Evolutionary conservation across 2,329 filamentous ascomycete species (phyloP).

Genomic region (Fusarium dimerum): DNA sequence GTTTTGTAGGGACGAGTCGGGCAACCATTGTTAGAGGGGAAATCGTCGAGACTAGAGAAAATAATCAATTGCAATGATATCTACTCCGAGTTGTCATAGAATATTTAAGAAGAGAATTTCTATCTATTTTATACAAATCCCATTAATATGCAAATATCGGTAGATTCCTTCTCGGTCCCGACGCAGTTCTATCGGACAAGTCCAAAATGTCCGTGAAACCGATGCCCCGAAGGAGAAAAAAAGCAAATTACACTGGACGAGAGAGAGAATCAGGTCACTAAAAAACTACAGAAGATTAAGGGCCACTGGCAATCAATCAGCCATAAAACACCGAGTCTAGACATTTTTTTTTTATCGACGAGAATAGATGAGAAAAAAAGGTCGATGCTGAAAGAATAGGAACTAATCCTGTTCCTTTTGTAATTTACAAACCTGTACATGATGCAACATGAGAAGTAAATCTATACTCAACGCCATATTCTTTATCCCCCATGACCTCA

Average conservation of each 20-base stretch:
- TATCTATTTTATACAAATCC: not conserved
- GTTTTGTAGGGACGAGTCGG: conserved; percentile 9
- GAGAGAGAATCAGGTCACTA: not conserved
- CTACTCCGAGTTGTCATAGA: not conserved
- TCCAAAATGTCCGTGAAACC: not conserved
- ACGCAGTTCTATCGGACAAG: not conserved
- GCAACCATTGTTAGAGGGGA: conserved; percentile 12
- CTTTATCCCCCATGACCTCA: not conserved
- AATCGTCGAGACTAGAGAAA: not conserved
- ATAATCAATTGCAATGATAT: not conserved
- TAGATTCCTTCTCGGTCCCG: not conserved
- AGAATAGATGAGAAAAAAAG: too few relatives aligned
- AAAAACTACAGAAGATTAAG: not conserved
- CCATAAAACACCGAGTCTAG: too few relatives aligned
- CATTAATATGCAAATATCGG: too few relatives aligned
- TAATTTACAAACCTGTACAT: too few relatives aligned
- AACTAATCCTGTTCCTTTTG: too few relatives aligned
- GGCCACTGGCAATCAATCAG: too few relatives aligned
- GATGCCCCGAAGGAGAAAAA: too few relatives aligned
- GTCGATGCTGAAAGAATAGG: too few relatives aligned
- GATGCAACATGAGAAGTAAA: not conserved
- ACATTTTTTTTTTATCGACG: too few relatives aligned
- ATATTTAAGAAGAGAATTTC: not conserved
- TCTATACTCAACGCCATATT: not conserved
- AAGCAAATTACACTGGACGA: too few relatives aligned